Base-by-base conservation (phyloP, 768 basidiomycete genomes). In the Mycena metata region DNA sequence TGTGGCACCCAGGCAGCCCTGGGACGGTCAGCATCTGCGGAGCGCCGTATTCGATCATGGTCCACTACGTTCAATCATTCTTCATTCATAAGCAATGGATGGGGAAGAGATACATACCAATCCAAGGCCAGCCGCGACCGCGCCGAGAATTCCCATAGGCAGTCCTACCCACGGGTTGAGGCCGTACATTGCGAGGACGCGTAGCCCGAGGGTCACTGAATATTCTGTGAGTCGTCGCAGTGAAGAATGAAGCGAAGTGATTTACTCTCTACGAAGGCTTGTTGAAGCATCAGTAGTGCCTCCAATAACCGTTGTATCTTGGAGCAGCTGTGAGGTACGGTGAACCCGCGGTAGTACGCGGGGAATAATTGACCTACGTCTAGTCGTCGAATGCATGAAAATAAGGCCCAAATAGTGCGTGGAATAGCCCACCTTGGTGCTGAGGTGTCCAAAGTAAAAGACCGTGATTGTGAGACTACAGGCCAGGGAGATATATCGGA, bases 131-230 rank as follows among this genome's bases (percentile, higher is more conserved):
- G 26, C 45, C 8, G 63, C 41, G 52, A 65, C 23, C 3, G 12
- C 43, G 11, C 49, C 33, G 16, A 36, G 26, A 15, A 61, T 23
- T 0, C 19, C 30, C 17, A 71, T 30, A 1, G 70, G 26, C 7
- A 36, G 35, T 2, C 39, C n/a, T 10, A 71, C 60, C 66, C 63
- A 51, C 3, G n/a, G 35, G 5, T 52, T 42, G 35, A 47, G 33
- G 13, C 55, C 64, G 45, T 68, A 71, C 70, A 71, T 68, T 1
- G 62, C 66, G 11, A 65, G 24, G 1, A 71, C 60, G 1, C 70
- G 70, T 7, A 68, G 47, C 6, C 30, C 16, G 5, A 71, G 63
- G 4, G 66, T 71, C 6, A 26, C 70, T 71, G 58, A 0, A 39
- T 39, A 9, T 11, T 15, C 5, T 15, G 39, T 39, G 39, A 39